Base-by-base conservation (phyloP, 306 rosid genomes). In the Medicago arabica region DNA sequence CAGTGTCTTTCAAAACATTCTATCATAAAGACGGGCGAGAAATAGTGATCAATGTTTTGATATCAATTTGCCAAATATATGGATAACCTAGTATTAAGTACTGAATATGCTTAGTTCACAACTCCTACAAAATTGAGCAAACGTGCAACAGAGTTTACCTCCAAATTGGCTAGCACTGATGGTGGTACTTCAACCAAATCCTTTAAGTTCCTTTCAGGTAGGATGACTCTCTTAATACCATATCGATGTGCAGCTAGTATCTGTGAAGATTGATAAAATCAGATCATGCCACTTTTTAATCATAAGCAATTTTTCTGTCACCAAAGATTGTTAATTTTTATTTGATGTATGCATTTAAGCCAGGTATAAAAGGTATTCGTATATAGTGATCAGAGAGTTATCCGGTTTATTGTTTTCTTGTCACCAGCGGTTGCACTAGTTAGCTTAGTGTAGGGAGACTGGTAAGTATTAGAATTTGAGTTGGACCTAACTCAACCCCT, bases 101-200 rank as follows among this genome's bases (percentile, higher is more conserved):
- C 43, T 31, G 31, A 60, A 17, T 60, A 47, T 15, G 68, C 14
- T 34, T 23, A 16, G 58, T 50, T 74, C 67, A 66, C 25, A 54
- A 59, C 41, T 16, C 44, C 40, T 16, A 54, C 3, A 55, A 40
- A 67, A 62, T 55, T 74, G 78, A 70, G n/a, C 15, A 61, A 63
- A 39, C 36, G 7, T 17, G 23, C 47, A 54, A 16, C 17, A 80
- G 63, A 72, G 64, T 78, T 79, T 83, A 92, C 98, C 98, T 95
- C 98, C 83, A 95, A 72, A 78, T 75, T 83, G 19, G 87, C 85
- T 59, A 92, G 92, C 80, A 95, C 97, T 6, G 87, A 82, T 9
- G 98, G 62, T 75, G 98, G 97, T 41, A 95, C 96, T 86, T 95
- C 98, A 71, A 74, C 94, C 80, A 92, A 89, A 86, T 95, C 99